Conservation (phyloP, 179 eudicot species). For the Drosera spatulata region DNA sequence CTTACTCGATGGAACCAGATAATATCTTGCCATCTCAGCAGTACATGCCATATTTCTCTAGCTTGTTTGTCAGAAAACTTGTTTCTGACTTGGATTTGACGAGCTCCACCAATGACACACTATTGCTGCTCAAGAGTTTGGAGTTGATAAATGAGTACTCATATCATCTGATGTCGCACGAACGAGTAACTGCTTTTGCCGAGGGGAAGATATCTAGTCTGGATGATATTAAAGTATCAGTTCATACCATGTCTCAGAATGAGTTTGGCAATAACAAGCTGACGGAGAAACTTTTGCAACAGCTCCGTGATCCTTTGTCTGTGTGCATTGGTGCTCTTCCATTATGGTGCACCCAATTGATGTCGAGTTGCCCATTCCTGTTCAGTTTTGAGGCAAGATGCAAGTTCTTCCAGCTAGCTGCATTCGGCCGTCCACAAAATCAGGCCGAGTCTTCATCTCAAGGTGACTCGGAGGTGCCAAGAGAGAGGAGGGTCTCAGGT, state of each 20-base stretch:
- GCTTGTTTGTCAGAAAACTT: constrained; percentile 23
- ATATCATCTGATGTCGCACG: constrained; percentile 49
- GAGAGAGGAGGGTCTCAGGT: constrained; percentile 36
- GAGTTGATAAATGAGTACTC: constrained; percentile 59
- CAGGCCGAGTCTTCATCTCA: constrained; percentile 27
- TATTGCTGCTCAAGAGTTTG: constrained; percentile 59
- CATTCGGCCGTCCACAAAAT: constrained; percentile 48
- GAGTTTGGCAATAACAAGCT: constrained; percentile 69
- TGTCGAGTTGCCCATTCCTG: constrained; percentile 61
- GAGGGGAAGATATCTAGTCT: constrained; percentile 43
- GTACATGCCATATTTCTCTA: constrained; percentile 30
- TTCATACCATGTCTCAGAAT: constrained; percentile 34
- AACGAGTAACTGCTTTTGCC: constrained; percentile 45
- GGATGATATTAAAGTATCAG: constrained; percentile 36
- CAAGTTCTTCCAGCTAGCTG: constrained; percentile 67
- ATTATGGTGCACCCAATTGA: constrained; percentile 75
- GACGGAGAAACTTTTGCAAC: constrained; percentile 88
- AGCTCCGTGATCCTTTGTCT: constrained; percentile 69
- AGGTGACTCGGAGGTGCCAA: constrained; percentile 22
- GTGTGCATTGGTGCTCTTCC: constrained; percentile 77
- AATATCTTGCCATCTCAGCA: constrained; percentile 14
- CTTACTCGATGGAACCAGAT: constrained; percentile 13
- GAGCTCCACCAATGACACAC: constrained; percentile 45
- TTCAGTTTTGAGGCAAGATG: constrained; percentile 75
- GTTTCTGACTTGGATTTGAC: constrained; percentile 36